These are phyloP conservation scores for Wickerhamomyces bisporus DNA, from an alignment of 805 yeast genomes.

Conservation along the genomic window DNA sequence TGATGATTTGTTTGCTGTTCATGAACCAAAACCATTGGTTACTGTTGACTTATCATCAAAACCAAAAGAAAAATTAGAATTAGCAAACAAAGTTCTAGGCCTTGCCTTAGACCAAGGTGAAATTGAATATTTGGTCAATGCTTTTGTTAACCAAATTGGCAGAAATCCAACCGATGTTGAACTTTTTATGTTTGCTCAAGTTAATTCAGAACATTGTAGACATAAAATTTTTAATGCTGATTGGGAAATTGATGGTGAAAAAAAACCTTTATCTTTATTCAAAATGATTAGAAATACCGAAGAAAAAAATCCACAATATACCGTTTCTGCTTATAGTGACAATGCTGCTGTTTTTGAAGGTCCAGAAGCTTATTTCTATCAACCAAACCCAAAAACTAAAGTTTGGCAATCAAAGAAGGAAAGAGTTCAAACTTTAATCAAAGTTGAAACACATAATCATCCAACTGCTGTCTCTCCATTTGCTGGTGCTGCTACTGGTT, in stretches of 20 bases:
- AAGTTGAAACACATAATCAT: slow-evolving; percentile 98
- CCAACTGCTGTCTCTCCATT: slow-evolving; percentile 99
- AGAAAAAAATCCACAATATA: slow-evolving; percentile 68
- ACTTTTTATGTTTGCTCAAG: slow-evolving; percentile 98
- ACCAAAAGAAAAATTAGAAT: slow-evolving; percentile 51
- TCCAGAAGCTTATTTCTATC: slow-evolving; percentile 65
- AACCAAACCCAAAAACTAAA: slow-evolving; percentile 71
- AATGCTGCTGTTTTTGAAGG: slow-evolving; percentile 96
- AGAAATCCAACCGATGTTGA: slow-evolving; percentile 98
- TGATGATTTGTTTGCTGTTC: slow-evolving; percentile 71
- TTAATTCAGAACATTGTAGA: slow-evolving; percentile 98
- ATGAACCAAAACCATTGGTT: slow-evolving; percentile 78
- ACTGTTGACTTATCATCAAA: slow-evolving; percentile 56
- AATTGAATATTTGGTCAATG: slow-evolving; percentile 77
- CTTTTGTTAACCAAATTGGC: slow-evolving; percentile 69
- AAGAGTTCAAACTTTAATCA: slow-evolving; percentile 80
- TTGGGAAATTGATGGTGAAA: slow-evolving; percentile 88
- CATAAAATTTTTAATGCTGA: slow-evolving; percentile 98
- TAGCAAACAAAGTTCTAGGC: slow-evolving; percentile 81
- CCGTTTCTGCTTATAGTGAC: slow-evolving; percentile 92
- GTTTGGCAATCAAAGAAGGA: slow-evolving; percentile 75
- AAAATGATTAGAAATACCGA: slow-evolving; percentile 96
- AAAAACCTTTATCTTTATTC: slow-evolving; percentile 72
- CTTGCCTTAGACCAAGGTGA: slow-evolving; percentile 94
- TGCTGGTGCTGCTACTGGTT: slow-evolving; percentile 99